phyloP scores from a whole-genome alignment of 768 basidiomycete genomes.

The Cystobasidium onofrii region DNA sequence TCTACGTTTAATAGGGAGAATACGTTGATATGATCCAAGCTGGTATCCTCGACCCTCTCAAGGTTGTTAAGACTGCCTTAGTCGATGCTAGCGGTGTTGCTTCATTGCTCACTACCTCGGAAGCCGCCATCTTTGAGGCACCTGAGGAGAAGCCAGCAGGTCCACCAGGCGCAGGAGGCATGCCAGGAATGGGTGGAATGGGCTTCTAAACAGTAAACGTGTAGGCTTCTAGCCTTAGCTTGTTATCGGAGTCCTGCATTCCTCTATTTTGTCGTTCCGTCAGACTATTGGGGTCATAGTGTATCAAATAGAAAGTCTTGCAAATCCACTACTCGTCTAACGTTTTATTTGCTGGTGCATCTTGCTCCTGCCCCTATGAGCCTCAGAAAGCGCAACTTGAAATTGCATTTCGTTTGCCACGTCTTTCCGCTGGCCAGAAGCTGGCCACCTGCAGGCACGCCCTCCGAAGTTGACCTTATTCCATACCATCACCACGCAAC shows the following conservation, averaged over 20 bases:
- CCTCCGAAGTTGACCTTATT: no score
- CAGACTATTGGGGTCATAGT: no score
- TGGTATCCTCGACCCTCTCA: slow-evolving; percentile 71
- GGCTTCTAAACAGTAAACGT: slow-evolving; percentile 11
- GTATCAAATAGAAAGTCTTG: no score
- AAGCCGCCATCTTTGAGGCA: slow-evolving; percentile 81
- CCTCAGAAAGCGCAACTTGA: no score
- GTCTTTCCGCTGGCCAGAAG: no score
- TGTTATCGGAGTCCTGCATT: background rate
- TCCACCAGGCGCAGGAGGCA: slow-evolving; percentile 47
- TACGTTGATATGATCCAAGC: slow-evolving; percentile 89
- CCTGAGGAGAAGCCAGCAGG: slow-evolving; percentile 58
- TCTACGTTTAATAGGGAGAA: slow-evolving; percentile 53
- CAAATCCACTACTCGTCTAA: no score
- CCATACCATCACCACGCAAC: no score
- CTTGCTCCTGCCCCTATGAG: no score
- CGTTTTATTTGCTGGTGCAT: no score
- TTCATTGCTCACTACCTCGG: slow-evolving; percentile 81
- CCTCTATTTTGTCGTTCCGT: background rate
- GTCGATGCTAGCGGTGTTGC: slow-evolving; percentile 91
- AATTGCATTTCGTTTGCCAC: no score
- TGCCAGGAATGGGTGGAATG: slow-evolving; percentile 48
- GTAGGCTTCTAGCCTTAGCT: background rate
- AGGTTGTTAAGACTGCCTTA: slow-evolving; percentile 80
- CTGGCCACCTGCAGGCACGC: no score